Evolutionary conservation across 176 grass and related monocot species (phyloP).

Genomic region (Oryza punctata): DNA sequence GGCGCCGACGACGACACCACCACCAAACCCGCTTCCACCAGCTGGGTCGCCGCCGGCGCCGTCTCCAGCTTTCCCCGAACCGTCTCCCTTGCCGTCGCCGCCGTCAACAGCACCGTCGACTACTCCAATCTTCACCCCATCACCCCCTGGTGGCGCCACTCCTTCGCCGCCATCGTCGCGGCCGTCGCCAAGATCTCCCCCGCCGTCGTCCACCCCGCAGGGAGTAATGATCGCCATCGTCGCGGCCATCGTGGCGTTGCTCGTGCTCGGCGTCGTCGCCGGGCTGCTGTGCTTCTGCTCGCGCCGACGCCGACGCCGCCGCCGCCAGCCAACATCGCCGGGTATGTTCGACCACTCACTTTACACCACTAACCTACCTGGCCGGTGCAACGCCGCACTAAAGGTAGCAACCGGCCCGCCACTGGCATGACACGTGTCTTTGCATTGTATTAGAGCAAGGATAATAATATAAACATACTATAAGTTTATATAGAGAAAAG

Average conservation of each 20-base stretch:
- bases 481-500: too few species aligned
- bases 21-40: too few species aligned
- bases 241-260: background rate
- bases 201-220: background rate
- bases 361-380: background rate
- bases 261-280: conserved; percentile 38
- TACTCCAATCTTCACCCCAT: background rate
- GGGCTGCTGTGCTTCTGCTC: conserved; percentile 41
- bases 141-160: background rate
- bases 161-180: background rate
- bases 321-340: background rate
- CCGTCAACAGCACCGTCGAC: background rate
- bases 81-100: background rate
- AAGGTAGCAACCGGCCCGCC: too few species aligned
- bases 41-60: too few species aligned
- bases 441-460: too few species aligned
- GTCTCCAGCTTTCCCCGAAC: background rate
- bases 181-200: background rate
- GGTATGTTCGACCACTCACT: conserved; percentile 27
- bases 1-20: too few species aligned
- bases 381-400: conserved; percentile 14
- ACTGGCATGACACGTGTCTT: too few species aligned
- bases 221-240: background rate
- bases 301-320: conserved; percentile 26
- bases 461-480: too few species aligned